A percentile compares a stretch with the other conserved stretches of the same genome.
Conservation (phyloP, 148 eudicot genomes). For the Rhododendron ferrugineum region DNA sequence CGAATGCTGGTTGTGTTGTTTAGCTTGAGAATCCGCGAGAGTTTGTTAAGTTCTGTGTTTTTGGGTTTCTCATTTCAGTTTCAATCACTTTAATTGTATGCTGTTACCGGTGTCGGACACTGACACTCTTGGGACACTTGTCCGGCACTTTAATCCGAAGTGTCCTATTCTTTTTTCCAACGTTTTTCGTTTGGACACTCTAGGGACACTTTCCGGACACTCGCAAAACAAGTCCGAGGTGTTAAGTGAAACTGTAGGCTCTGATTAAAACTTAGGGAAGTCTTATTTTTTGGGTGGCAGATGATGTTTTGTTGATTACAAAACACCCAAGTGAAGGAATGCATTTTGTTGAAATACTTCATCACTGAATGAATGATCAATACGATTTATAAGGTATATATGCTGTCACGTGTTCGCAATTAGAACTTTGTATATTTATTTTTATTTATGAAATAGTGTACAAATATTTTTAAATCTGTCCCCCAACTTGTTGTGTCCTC, state of each 20-base stretch:
- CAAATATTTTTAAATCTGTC: too few species aligned
- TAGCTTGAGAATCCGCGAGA: not conserved
- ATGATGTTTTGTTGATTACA: not conserved
- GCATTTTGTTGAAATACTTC: not conserved
- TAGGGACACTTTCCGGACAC: not conserved
- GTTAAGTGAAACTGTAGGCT: not conserved
- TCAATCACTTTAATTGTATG: conserved; percentile 9
- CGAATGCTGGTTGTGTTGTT: conserved; percentile 3
- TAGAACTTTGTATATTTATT: too few species aligned
- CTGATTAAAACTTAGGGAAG: not conserved
- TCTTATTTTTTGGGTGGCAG: not conserved
- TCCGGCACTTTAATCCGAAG: not conserved
- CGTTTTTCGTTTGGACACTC: not conserved
- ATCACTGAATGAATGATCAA: too few species aligned
- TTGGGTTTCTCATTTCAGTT: conserved; percentile 38
- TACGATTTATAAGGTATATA: too few species aligned
- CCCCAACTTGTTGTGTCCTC: too few species aligned
- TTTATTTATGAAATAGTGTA: too few species aligned
- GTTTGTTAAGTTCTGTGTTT: not conserved
- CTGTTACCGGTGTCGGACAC: not conserved
- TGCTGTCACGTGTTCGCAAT: too few species aligned
- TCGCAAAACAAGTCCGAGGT: not conserved
- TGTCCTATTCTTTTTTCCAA: not conserved
- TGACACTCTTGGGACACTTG: not conserved
- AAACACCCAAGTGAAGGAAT: not conserved